These are phyloP conservation scores for Crepidotus variabilis DNA, from an alignment of 768 basidiomycete genomes.

Conservation along the genomic window DNA sequence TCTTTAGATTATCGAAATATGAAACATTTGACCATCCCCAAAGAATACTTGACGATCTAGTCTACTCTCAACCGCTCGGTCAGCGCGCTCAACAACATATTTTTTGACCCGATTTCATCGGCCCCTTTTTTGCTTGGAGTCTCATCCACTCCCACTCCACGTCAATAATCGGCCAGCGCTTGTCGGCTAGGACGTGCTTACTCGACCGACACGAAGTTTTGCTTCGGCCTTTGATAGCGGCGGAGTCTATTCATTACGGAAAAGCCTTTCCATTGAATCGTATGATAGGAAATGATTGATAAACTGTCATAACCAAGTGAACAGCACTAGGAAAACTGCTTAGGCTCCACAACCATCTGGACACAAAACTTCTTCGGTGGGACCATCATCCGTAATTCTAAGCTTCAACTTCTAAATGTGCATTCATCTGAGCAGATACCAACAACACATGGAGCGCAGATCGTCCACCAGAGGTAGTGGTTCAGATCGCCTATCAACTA, in stretches of 20 bases:
- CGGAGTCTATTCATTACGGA: neutral
- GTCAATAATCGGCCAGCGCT: neutral
- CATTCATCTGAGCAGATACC: neutral
- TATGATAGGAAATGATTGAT: neutral
- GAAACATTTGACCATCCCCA: too few relatives aligned
- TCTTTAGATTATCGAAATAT: too few relatives aligned
- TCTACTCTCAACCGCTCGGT: too few relatives aligned
- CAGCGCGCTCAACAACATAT: too few relatives aligned
- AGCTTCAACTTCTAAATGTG: neutral
- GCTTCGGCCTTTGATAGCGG: neutral
- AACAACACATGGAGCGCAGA: neutral
- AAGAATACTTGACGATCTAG: too few relatives aligned
- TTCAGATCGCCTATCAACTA: neutral
- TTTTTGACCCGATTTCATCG: too few relatives aligned
- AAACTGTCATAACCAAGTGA: neutral
- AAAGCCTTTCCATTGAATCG: neutral
- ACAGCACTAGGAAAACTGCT: neutral
- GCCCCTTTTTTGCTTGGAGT: neutral
- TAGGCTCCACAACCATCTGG: neutral
- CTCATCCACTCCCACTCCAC: neutral
- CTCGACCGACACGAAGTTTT: too few relatives aligned
- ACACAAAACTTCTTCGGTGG: neutral
- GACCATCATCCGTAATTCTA: neutral
- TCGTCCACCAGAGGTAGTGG: neutral
- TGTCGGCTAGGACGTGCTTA: too few relatives aligned